Base-by-base conservation (phyloP, 148 eudicot genomes). In the Simmondsia chinensis region DNA sequence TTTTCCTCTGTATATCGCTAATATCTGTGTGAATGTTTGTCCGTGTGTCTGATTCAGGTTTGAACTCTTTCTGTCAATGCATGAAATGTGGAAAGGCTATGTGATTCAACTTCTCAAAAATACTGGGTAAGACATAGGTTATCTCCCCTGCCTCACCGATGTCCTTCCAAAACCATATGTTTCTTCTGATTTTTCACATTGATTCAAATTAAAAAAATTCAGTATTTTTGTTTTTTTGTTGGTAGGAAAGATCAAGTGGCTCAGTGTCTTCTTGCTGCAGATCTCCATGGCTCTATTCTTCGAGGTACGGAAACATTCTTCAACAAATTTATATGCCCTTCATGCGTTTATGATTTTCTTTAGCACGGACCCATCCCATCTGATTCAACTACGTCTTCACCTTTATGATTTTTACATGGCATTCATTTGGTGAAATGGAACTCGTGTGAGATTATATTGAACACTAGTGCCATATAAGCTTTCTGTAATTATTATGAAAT, bases 251-350 rank as follows among this genome's bases (percentile, higher is more conserved):
- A 74, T 60, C 76, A 87, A 39, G 44, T 76, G 55, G 82, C 96
- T 12, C 75, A 70, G 23, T 52, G 70, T 61, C 87, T 87, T 22
- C 70, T 76, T 46, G 62, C 57, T 66, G 96, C 94, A 25, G 87
- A 87, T 70, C 63, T 87, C 47, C 96, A 82, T 47, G 96, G 96
- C 59, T 82, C 96, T 43, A 52, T 82, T 51, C 68, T 87, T 67
- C 57, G 77, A 74, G 85, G 95, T 80, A 43, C 37, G 31, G n/a
- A n/a, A n/a, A n/a, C n/a, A n/a, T n/a, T n/a, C n/a, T n/a, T n/a
- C n/a, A n/a, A n/a, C n/a, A n/a, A n/a, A n/a, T n/a, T n/a, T n/a
- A n/a, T n/a, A n/a, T n/a, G n/a, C n/a, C n/a, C n/a, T n/a, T n/a
- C n/a, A n/a, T n/a, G n/a, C n/a, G n/a, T n/a, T n/a, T n/a, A n/a